Percentiles rank a stretch among this genome's conserved stretches.
These are phyloP conservation scores for Rhododendron molle DNA, from an alignment of 148 eudicot species.

Conservation along the genomic window DNA sequence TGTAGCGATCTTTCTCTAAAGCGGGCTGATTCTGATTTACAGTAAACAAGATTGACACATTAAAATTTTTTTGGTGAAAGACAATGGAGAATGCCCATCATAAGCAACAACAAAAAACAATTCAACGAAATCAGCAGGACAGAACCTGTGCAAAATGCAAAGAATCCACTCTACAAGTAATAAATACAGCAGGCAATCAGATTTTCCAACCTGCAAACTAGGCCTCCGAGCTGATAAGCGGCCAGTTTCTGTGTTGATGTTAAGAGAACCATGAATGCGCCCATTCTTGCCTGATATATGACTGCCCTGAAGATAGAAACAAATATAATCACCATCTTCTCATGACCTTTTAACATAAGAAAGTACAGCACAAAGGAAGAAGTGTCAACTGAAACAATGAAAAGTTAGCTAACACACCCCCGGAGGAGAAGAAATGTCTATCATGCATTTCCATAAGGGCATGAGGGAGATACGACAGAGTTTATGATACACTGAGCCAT, in stretches of 20 bases:
- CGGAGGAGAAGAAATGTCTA: not conserved
- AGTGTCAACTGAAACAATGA: not conserved
- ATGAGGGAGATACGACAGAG: not conserved
- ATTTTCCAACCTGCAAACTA: constrained; percentile 73
- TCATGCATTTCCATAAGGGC: not conserved
- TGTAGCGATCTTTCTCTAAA: constrained; percentile 93
- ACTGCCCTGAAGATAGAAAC: constrained; percentile 46
- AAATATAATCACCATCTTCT: not conserved
- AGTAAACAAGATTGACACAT: constrained; percentile 9
- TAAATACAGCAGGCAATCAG: not conserved
- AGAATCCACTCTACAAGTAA: not conserved
- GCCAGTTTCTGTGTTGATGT: constrained; percentile 98
- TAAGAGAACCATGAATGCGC: constrained; percentile 92
- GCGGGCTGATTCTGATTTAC: constrained; percentile 91
- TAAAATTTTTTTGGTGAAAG: not conserved
- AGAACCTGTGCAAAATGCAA: not conserved
- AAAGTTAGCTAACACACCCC: not conserved
- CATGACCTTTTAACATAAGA: not conserved
- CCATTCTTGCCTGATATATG: constrained; percentile 80
- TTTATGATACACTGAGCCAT: not conserved
- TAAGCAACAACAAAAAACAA: not conserved
- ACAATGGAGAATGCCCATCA: constrained; percentile 1
- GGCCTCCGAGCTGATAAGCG: constrained; percentile 97
- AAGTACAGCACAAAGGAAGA: not conserved
- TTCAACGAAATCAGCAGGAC: not conserved